A percentile compares a stretch with the other conserved stretches of the same genome.
These are phyloP conservation scores for Stereocaulon alpinum DNA, from an alignment of 495 filamentous ascomycete species.

Conservation along the genomic window DNA sequence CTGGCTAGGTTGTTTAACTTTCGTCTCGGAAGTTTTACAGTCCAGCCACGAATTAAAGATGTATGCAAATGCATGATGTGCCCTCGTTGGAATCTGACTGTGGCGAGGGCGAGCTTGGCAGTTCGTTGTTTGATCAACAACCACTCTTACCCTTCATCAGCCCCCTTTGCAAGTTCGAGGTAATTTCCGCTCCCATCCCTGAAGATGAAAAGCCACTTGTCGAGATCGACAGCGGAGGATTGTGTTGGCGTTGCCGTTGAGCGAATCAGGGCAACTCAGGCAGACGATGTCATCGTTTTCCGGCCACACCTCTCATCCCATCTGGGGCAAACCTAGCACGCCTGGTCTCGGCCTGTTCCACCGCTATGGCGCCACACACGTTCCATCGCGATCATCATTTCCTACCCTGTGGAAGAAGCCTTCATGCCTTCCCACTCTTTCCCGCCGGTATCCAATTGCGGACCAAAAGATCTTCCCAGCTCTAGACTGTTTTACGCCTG, in stretches of 20 bases:
- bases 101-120: too few species aligned
- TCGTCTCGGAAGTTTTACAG: too few species aligned
- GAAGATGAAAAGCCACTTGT: neutral
- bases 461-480: neutral
- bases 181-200: neutral
- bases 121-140: conserved; percentile 12
- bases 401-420: neutral
- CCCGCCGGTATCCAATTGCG: neutral
- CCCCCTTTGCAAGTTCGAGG: neutral
- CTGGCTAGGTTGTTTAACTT: too few species aligned
- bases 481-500: neutral
- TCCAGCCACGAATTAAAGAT: too few species aligned
- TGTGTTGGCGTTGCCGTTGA: neutral
- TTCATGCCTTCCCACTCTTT: neutral
- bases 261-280: neutral
- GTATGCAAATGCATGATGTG: too few species aligned
- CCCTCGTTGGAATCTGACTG: too few species aligned
- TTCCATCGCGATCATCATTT: conserved; percentile 4
- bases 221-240: neutral
- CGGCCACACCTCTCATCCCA: neutral
- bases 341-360: neutral
- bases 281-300: neutral
- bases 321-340: neutral
- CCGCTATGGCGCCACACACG: neutral
- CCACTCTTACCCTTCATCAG: neutral